phyloP scores from a whole-genome alignment of 2,329 filamentous ascomycete genomes.

The Xylariaceae sp. region DNA sequence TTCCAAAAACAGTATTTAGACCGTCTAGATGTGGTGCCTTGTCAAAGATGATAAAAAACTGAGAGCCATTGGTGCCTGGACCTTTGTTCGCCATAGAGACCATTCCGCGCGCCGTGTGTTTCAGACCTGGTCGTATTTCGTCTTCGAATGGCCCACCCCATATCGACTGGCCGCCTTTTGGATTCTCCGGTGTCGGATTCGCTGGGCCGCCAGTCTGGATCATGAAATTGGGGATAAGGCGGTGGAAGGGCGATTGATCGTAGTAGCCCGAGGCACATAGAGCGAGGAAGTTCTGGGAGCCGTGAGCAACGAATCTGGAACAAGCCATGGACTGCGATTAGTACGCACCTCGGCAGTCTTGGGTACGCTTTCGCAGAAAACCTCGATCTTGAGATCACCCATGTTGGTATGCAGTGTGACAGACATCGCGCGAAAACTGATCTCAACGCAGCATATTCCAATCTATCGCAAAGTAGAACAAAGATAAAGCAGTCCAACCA shows the following conservation, averaged over 20 bases:
- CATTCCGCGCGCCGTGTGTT: constrained; percentile 65
- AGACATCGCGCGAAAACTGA: constrained; percentile 45
- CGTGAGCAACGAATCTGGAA: too few relatives aligned
- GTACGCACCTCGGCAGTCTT: constrained; percentile 74
- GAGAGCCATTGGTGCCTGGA: constrained; percentile 67
- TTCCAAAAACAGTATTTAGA: constrained; percentile 79
- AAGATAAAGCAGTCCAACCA: too few relatives aligned
- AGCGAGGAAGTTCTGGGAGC: constrained; percentile 75
- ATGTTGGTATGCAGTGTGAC: constrained; percentile 79
- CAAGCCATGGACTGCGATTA: not conserved
- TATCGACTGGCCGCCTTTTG: constrained; percentile 68
- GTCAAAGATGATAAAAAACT: constrained; percentile 79
- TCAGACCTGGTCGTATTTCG: constrained; percentile 68
- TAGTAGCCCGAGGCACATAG: constrained; percentile 79
- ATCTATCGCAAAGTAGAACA: too few relatives aligned
- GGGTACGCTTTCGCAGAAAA: constrained; percentile 93
- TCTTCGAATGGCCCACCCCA: constrained; percentile 73
- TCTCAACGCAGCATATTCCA: not conserved
- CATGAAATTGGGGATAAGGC: constrained; percentile 78
- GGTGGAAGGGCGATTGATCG: constrained; percentile 71
- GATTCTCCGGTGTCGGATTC: constrained; percentile 49
- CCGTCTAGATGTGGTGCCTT: constrained; percentile 78
- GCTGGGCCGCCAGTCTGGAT: constrained; percentile 68
- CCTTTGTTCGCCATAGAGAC: constrained; percentile 79
- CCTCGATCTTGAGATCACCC: constrained; percentile 89